Conservation (phyloP, 1,139 yeast genomes). For the Lodderomyces parapsilosis region DNA sequence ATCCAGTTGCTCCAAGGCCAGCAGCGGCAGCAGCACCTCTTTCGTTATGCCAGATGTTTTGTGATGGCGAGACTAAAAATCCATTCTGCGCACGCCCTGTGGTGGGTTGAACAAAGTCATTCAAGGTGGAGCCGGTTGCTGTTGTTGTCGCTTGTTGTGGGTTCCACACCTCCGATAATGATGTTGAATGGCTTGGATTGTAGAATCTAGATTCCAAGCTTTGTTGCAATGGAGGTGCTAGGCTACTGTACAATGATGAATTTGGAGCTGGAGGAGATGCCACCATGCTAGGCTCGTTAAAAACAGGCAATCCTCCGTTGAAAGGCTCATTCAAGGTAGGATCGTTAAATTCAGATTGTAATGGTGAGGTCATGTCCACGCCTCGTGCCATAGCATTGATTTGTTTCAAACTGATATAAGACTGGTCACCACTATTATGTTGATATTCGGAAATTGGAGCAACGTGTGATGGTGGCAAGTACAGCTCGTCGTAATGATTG, state of each 20-base stretch:
- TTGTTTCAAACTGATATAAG: conserved; percentile 16
- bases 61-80: conserved; percentile 15
- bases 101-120: conserved; percentile 4
- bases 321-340: neutral
- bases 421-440: conserved; percentile 8
- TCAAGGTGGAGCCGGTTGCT: conserved; percentile 1
- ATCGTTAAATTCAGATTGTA: conserved; percentile 5
- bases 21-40: too few relatives aligned
- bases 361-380: conserved; percentile 5
- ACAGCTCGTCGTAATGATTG: conserved; percentile 4
- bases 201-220: neutral
- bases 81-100: conserved; percentile 1
- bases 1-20: conserved; percentile 16
- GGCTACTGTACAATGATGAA: neutral
- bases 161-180: conserved; percentile 14
- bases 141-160: conserved; percentile 1
- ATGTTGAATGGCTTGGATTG: conserved; percentile 5
- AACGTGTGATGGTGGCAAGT: neutral
- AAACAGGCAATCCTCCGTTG: neutral
- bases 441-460: neutral
- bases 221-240: conserved; percentile 11
- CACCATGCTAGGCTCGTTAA: conserved; percentile 11
- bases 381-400: conserved; percentile 13
- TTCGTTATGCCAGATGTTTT: conserved; percentile 16
- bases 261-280: conserved; percentile 2